phyloP scores from a whole-genome alignment of 2,329 filamentous ascomycete genomes.

The Monosporascus sp. region DNA sequence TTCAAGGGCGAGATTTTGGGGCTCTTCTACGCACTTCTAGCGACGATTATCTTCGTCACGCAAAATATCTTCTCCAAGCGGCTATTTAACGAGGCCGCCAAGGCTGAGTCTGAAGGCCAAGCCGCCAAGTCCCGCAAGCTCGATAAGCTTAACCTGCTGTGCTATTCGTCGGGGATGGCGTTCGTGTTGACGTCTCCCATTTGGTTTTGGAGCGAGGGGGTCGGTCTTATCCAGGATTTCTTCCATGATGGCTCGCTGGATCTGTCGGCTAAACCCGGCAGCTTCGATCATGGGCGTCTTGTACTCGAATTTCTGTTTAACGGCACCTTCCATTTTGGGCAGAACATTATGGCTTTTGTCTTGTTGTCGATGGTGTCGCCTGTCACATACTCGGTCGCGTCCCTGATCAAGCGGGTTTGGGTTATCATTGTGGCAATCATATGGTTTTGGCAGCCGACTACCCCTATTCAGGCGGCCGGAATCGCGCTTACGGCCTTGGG shows the following conservation, averaged over 20 bases:
- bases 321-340: conserved; percentile 90
- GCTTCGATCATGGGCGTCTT: conserved; percentile 69
- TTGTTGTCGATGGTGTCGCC: conserved; percentile 90
- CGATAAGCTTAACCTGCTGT: conserved; percentile 93
- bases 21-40: conserved; percentile 81
- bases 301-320: conserved; percentile 93
- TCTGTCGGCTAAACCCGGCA: conserved; percentile 52
- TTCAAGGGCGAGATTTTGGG: conserved; percentile 85
- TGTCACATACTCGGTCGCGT: conserved; percentile 95
- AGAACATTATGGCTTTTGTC: conserved; percentile 92
- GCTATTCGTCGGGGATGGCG: conserved; percentile 92
- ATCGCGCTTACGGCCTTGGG: conserved; percentile 87
- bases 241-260: conserved; percentile 74
- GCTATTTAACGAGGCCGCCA: conserved; percentile 90
- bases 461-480: conserved; percentile 72
- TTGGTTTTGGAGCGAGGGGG: conserved; percentile 89
- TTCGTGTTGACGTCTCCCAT: conserved; percentile 84
- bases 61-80: conserved; percentile 99
- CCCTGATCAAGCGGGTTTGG: conserved; percentile 93
- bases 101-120: conserved; percentile 69
- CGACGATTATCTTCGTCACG: conserved; percentile 91
- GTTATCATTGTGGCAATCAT: conserved; percentile 92
- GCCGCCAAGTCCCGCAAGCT: conserved; percentile 67
- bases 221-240: conserved; percentile 70
- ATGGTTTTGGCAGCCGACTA: conserved; percentile 93